A percentile compares a stretch with the other conserved stretches of the same genome.
These are phyloP conservation scores for Microcos paniculata DNA, from an alignment of 345 rosid genomes.

Conservation along the genomic window DNA sequence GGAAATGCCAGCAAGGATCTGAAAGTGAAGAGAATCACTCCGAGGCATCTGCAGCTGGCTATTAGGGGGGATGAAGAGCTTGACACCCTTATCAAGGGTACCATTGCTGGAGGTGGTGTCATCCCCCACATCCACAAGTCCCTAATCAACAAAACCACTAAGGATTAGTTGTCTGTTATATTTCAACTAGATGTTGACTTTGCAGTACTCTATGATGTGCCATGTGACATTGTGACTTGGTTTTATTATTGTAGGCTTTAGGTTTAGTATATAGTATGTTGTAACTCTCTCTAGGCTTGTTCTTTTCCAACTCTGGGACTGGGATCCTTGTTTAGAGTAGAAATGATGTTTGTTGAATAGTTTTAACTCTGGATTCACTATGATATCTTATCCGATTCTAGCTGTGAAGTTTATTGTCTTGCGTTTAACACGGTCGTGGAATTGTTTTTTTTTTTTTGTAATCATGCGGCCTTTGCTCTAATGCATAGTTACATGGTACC, in stretches of 20 bases:
- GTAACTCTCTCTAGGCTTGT: neutral
- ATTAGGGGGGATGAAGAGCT: conserved; percentile 59
- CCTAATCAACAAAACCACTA: conserved; percentile 26
- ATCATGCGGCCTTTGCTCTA: neutral
- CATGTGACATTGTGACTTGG: neutral
- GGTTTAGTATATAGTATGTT: neutral
- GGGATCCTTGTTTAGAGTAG: conserved; percentile 6
- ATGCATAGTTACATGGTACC: neutral
- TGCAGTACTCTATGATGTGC: neutral
- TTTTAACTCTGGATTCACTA: neutral
- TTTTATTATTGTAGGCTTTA: conserved; percentile 13
- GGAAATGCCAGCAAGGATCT: conserved; percentile 77
- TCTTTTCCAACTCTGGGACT: neutral
- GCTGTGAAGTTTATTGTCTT: neutral
- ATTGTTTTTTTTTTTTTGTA: neutral
- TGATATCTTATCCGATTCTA: neutral
- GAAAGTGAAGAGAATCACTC: conserved; percentile 73
- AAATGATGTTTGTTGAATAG: conserved; percentile 11
- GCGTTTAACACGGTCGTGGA: neutral
- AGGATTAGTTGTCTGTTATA: conserved; percentile 6
- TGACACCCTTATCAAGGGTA: conserved; percentile 72
- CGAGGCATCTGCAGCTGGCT: conserved; percentile 53
- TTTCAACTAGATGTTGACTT: neutral
- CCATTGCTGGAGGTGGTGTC: conserved; percentile 36
- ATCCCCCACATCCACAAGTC: conserved; percentile 31